phyloP scores from a whole-genome alignment of 768 basidiomycete genomes.

The Vararia minispora region DNA sequence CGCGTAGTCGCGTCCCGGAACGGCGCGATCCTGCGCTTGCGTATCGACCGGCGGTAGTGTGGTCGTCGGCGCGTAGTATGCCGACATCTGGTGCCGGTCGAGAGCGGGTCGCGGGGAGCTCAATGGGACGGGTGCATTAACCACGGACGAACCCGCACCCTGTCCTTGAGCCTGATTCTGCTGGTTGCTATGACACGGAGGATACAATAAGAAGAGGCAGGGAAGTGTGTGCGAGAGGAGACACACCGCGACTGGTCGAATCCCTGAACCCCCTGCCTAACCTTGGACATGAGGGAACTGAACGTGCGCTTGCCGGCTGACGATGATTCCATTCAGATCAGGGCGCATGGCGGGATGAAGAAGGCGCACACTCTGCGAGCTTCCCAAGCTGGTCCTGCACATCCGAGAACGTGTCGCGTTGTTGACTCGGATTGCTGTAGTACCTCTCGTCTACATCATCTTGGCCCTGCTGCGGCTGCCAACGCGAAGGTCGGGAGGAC shows the following conservation, averaged over 20 bases:
- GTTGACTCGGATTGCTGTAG: not conserved
- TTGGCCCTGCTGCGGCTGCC: conserved; percentile 10
- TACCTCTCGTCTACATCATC: conserved; percentile 12
- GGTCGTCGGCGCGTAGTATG: conserved; percentile 12
- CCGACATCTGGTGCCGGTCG: conserved; percentile 12
- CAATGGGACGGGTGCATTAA: not conserved
- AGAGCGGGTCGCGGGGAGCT: not conserved
- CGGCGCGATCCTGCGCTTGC: too few relatives aligned
- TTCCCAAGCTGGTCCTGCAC: conserved; percentile 66
- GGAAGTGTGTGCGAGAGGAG: too few relatives aligned
- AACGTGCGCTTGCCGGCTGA: conserved; percentile 65
- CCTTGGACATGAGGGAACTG: conserved; percentile 58
- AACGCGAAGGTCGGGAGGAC: conserved; percentile 9
- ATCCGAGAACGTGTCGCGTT: conserved; percentile 46
- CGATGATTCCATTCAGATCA: not conserved
- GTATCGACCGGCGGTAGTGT: too few relatives aligned
- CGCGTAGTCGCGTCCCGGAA: too few relatives aligned
- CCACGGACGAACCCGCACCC: too few relatives aligned
- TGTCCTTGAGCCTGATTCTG: too few relatives aligned
- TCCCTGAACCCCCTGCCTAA: conserved; percentile 78
- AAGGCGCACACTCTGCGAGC: conserved; percentile 61
- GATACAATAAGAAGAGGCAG: too few relatives aligned
- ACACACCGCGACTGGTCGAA: conserved; percentile 45
- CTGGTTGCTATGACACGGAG: too few relatives aligned
- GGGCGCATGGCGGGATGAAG: not conserved